These are phyloP conservation scores for Nemania sp. DNA, from an alignment of 2,329 filamentous ascomycete genomes.

Conservation along the genomic window DNA sequence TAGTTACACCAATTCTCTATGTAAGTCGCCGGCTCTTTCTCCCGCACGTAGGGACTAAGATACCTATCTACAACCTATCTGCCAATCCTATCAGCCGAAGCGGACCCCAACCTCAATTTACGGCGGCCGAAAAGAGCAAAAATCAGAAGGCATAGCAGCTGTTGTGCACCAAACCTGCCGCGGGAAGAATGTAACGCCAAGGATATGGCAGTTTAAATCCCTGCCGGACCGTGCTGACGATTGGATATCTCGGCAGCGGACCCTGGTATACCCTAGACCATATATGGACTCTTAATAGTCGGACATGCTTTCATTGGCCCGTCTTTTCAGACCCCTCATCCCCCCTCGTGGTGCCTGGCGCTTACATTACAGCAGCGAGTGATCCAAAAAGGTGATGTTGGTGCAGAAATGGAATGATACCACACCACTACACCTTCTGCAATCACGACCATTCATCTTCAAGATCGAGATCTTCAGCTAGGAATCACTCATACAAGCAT, in stretches of 20 bases:
- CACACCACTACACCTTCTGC: constrained; percentile 26
- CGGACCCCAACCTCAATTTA: constrained; percentile 10
- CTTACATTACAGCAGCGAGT: constrained; percentile 33
- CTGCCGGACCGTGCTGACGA: constrained; percentile 11
- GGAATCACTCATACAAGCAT: no score
- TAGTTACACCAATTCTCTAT: constrained; percentile 14
- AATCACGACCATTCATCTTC: not conserved
- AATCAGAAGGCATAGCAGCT: constrained; percentile 1
- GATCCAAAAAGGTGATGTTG: constrained; percentile 1
- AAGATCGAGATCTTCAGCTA: constrained; percentile 18
- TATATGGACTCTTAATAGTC: constrained; percentile 36
- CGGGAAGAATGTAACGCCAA: constrained; percentile 17
- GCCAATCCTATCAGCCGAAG: constrained; percentile 28
- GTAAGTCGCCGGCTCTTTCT: constrained; percentile 23
- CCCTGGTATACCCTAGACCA: constrained; percentile 31
- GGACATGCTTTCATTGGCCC: constrained; percentile 34
- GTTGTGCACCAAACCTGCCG: constrained; percentile 1
- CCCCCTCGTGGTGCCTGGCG: constrained; percentile 39
- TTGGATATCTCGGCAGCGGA: constrained; percentile 22
- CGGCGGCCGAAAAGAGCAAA: constrained; percentile 28
- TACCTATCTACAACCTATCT: constrained; percentile 14
- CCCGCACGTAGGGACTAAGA: not conserved
- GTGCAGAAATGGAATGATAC: not conserved
- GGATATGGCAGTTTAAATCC: constrained; percentile 22
- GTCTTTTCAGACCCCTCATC: constrained; percentile 28